Evolutionary conservation across 345 rosid species (phyloP).

Genomic region (Bruguiera sexangula): DNA sequence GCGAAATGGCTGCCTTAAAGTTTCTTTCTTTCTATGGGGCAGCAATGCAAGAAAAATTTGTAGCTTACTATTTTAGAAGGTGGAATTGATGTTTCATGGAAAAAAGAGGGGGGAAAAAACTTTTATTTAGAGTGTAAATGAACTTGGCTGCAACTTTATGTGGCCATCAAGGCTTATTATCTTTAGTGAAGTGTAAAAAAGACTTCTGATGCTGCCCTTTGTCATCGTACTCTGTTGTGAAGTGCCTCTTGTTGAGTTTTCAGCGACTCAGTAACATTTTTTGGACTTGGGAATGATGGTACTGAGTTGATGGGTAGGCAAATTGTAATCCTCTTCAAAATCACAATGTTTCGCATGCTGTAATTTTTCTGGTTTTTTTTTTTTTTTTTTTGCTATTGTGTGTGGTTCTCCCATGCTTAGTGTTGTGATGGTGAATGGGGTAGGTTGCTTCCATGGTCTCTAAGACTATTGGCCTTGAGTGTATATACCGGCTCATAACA

Average conservation of each 20-base stretch:
- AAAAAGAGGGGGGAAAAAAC: too few species aligned
- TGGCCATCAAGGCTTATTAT: not conserved
- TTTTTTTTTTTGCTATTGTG: not conserved
- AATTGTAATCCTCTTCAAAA: not conserved
- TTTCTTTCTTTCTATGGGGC: too few species aligned
- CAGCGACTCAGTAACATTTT: not conserved
- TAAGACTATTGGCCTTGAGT: too few species aligned
- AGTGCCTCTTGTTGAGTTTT: not conserved
- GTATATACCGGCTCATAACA: too few species aligned
- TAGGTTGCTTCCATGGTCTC: too few species aligned
- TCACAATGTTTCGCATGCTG: not conserved
- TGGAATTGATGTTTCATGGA: too few species aligned
- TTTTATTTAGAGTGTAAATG: not conserved
- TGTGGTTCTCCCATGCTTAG: too few species aligned
- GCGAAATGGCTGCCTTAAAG: too few species aligned
- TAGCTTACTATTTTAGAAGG: too few species aligned
- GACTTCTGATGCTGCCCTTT: not conserved
- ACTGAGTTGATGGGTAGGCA: not conserved
- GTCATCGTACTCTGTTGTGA: not conserved
- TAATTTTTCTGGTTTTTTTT: not conserved
- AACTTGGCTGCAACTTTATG: not conserved
- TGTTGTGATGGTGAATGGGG: too few species aligned
- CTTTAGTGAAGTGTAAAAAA: not conserved
- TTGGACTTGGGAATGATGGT: not conserved
- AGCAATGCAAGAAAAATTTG: too few species aligned